Evolutionary conservation across 306 rosid genomes (phyloP), one percentile per base, ranked within the genome.

Genomic region (Quercus suber): DNA sequence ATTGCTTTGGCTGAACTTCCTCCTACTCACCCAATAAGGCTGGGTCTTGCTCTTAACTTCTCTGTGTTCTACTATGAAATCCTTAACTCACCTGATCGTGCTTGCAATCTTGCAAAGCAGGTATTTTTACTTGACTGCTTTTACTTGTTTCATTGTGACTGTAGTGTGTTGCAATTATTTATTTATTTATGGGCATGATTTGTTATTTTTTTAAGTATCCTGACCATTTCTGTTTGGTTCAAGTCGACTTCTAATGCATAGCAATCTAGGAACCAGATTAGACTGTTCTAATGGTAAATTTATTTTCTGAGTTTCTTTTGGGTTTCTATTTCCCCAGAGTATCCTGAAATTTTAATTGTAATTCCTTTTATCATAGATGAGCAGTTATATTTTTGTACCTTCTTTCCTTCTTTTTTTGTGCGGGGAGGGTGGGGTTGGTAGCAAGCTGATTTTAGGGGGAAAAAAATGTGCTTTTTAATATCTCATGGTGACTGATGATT

Each of bases 1-100:
- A 94, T 94, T 82, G 98, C 98, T 56, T 80, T 90, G 0, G 87
- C 90, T 1, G 97, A 94, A 23, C 55, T 92, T 51, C 87, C 98
- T 49, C 98, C 97, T 6, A 94, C 98, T 23, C 98, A 94, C 88
- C 98, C 97, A 14, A 94, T 94, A 28, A 94, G 97, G 91, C 92
- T 94, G 43, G 98, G 98, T 68, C 98, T 94, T 79, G 97, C 98
- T 12, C 98, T 94, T 70, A 94, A 94, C 96, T 94, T 94, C 82
- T 94, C 98, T 9, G 98, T 94, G 74, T 94, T 92, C 83, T 94
- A 94, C 73, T 94, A 94, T 85, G 98, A 94, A 90, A 94, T 94
- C 83, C 98, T 94, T 55, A 94, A 88, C 87, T 94, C 98, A 51
- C 98, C 98, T 8, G 97, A 94, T 75, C 98, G 98, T 23, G 98